phyloP scores from a whole-genome alignment of 176 grass and related monocot species.

The Carex littledalei region DNA sequence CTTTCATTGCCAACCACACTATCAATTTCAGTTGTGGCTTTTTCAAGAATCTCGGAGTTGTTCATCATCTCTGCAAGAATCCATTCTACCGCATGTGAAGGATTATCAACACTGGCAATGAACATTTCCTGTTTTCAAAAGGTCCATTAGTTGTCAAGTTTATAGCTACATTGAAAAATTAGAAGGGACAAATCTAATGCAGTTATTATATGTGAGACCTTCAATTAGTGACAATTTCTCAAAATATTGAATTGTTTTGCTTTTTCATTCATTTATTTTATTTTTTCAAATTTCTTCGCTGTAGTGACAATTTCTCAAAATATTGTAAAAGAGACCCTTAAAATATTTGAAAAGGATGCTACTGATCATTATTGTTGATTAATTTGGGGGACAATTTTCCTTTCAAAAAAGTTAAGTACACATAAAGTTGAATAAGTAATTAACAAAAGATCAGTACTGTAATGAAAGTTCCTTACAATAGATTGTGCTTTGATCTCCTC shows the following conservation, averaged over 20 bases:
- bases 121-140: conserved; percentile 9
- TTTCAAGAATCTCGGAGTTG: conserved; percentile 9
- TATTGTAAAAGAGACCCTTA: too few species aligned
- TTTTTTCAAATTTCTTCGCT: not conserved
- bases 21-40: conserved; percentile 28
- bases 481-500: conserved; percentile 28
- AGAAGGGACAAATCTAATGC: not conserved
- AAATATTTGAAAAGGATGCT: too few species aligned
- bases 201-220: not conserved
- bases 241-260: not conserved
- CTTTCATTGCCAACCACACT: conserved; percentile 19
- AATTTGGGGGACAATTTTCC: too few species aligned
- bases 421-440: not conserved
- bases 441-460: not conserved
- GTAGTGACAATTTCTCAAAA: too few species aligned
- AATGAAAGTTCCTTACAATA: conserved; percentile 6
- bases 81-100: conserved; percentile 31
- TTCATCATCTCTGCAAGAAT: conserved; percentile 24
- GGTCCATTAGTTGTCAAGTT: not conserved
- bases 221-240: not conserved
- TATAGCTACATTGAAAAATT: not conserved
- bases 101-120: conserved; percentile 23
- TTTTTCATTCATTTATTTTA: not conserved
- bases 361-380: too few species aligned
- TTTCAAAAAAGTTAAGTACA: too few species aligned